phyloP scores from a whole-genome alignment of 2,329 filamentous ascomycete species.

The Allantophomopsis lycopodina region DNA sequence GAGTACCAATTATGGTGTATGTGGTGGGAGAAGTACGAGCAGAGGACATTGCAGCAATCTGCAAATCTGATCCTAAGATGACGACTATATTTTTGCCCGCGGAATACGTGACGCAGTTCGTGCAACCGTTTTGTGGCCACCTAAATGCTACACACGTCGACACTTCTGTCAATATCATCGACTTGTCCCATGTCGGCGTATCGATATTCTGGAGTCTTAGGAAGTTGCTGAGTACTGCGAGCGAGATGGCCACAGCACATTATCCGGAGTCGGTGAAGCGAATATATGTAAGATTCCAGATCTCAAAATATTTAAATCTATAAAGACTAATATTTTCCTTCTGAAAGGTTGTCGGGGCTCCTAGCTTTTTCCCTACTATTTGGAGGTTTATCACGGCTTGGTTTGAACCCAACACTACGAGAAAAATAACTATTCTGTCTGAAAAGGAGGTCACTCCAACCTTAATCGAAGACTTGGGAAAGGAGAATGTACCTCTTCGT shows the following conservation, averaged over 20 bases:
- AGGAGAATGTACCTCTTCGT: neutral
- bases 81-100: neutral
- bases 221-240: conserved; percentile 1
- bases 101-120: conserved; percentile 1
- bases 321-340: neutral
- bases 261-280: conserved; percentile 2
- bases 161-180: conserved; percentile 1
- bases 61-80: neutral
- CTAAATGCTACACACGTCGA: neutral
- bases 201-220: conserved; percentile 2
- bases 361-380: conserved; percentile 2
- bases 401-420: conserved; percentile 2
- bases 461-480: neutral
- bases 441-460: conserved; percentile 1
- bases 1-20: conserved; percentile 2
- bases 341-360: conserved; percentile 1
- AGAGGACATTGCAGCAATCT: neutral
- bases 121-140: conserved; percentile 1
- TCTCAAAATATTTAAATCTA: neutral
- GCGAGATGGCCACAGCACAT: conserved; percentile 2
- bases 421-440: conserved; percentile 2
- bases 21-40: neutral
- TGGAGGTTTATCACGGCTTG: conserved; percentile 2
- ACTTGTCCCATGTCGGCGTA: conserved; percentile 2
- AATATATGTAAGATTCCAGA: conserved; percentile 1